These are phyloP conservation scores for Dactylellina haptotyla DNA, from an alignment of 2,329 filamentous ascomycete species.

Conservation along the genomic window DNA sequence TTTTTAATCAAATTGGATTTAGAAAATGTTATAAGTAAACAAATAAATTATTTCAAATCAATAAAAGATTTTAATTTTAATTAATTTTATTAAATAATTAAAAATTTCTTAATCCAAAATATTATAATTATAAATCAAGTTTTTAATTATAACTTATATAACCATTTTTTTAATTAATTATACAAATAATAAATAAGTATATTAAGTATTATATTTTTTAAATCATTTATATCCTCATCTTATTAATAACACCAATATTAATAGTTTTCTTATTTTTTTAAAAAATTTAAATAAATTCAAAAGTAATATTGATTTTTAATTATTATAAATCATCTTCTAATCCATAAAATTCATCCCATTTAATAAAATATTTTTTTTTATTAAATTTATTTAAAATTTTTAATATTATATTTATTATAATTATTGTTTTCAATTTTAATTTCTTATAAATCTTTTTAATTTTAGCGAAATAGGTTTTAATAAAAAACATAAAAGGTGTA, in stretches of 20 bases:
- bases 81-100: neutral
- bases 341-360: neutral
- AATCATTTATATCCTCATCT: too few relatives aligned
- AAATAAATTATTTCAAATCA: neutral
- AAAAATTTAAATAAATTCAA: neutral
- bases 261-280: too few relatives aligned
- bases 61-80: neutral
- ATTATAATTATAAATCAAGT: neutral
- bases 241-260: too few relatives aligned
- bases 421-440: neutral
- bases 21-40: neutral
- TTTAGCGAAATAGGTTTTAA: neutral
- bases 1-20: neutral
- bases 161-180: neutral
- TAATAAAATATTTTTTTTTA: conserved; percentile 12
- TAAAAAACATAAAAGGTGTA: conserved; percentile 3
- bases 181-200: neutral
- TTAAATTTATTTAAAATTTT: conserved; percentile 12
- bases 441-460: neutral
- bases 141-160: too few relatives aligned
- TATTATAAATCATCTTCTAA: conserved; percentile 3
- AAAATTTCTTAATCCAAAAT: neutral
- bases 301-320: neutral
- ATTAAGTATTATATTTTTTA: neutral
- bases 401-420: conserved; percentile 4